These are phyloP conservation scores for Aspergillus pseudonomiae DNA, from an alignment of 2,329 filamentous ascomycete genomes.

Conservation along the genomic window DNA sequence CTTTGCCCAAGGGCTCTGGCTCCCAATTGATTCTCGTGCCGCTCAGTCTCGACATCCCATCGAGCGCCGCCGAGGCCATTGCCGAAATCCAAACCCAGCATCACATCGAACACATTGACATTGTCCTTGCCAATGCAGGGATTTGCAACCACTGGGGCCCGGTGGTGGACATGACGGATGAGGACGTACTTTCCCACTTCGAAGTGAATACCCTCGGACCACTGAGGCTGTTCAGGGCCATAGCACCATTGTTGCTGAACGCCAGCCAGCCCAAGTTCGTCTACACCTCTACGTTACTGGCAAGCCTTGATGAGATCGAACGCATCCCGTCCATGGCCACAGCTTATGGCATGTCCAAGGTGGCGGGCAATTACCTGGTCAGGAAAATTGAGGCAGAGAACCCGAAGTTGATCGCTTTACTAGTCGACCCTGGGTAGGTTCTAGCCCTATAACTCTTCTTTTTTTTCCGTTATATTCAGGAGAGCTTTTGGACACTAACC, in stretches of 20 bases:
- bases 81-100: background rate
- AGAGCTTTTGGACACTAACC: background rate
- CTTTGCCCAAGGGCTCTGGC: no score
- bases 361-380: background rate
- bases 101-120: background rate
- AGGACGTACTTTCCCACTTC: background rate
- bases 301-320: background rate
- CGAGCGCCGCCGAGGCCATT: background rate
- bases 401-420: background rate
- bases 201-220: background rate
- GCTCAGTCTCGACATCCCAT: background rate
- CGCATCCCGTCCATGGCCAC: background rate
- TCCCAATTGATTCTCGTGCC: no score
- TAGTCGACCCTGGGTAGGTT: background rate
- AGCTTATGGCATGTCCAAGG: background rate
- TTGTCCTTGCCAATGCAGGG: background rate
- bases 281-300: background rate
- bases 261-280: background rate
- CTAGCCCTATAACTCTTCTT: background rate
- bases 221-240: background rate
- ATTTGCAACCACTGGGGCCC: background rate
- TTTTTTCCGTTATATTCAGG: background rate
- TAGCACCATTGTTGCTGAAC: background rate
- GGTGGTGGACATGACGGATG: background rate
- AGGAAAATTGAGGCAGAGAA: background rate